Evolutionary conservation across 2,329 filamentous ascomycete genomes (phyloP).

Genomic region (Talaromyces sp.): DNA sequence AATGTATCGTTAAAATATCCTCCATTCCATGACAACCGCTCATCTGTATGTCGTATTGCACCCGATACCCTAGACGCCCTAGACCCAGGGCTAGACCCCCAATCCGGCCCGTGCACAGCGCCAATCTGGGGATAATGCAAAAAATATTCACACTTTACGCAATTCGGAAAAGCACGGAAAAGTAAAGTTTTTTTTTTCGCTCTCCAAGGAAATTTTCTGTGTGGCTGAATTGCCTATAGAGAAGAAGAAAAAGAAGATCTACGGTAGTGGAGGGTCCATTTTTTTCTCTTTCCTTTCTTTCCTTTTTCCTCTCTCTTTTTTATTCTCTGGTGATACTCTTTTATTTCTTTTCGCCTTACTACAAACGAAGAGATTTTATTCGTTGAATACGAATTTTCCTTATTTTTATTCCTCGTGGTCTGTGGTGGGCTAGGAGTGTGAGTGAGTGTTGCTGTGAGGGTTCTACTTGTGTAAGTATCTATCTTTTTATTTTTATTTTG

Average conservation of each 20-base stretch:
- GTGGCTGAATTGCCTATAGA: background rate
- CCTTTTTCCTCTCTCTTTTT: background rate
- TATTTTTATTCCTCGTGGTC: slow-evolving; percentile 11
- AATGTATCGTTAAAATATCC: background rate
- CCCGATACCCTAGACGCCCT: too few relatives aligned
- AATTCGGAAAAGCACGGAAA: slow-evolving; percentile 35
- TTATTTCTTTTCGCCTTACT: background rate
- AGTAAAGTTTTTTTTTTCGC: slow-evolving; percentile 27
- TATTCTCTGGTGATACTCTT: background rate
- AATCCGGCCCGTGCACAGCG: slow-evolving; percentile 14
- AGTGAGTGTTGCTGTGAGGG: slow-evolving; percentile 10
- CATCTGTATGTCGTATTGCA: background rate
- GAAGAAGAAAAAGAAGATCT: background rate
- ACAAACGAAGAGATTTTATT: background rate
- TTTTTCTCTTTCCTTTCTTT: background rate
- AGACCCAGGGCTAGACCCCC: background rate
- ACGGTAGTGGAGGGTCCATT: background rate
- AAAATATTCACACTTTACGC: slow-evolving; percentile 25
- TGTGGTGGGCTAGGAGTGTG: slow-evolving; percentile 21
- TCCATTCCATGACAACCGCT: background rate
- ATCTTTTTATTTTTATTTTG: background rate
- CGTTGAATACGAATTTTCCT: background rate
- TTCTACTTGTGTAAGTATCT: slow-evolving; percentile 12
- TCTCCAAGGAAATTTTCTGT: slow-evolving; percentile 8
- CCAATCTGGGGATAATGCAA: slow-evolving; percentile 18